phyloP scores from a whole-genome alignment of 202 grass and related monocot genomes.

The Schoenoplectus tabernaemontani region DNA sequence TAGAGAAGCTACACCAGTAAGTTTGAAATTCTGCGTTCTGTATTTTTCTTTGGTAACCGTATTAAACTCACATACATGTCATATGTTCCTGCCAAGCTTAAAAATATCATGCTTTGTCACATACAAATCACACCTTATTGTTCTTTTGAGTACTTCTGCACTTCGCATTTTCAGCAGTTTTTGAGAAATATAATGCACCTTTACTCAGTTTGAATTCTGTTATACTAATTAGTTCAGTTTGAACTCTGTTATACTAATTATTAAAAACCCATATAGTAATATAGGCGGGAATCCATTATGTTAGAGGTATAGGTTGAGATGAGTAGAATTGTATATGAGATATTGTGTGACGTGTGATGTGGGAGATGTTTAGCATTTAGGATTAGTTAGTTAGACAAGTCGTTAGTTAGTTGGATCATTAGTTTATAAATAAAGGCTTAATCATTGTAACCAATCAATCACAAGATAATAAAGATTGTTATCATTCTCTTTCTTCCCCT shows the following conservation, averaged over 20 bases:
- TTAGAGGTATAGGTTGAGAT: no score
- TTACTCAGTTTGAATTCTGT: background rate
- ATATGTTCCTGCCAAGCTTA: background rate
- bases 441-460: no score
- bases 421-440: no score
- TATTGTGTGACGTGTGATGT: no score
- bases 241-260: background rate
- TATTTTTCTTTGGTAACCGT: background rate
- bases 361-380: no score
- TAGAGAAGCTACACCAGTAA: conserved; percentile 98
- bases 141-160: background rate
- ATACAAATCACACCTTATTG: background rate
- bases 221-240: no score
- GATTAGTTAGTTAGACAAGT: no score
- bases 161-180: background rate
- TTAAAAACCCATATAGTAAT: background rate
- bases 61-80: background rate
- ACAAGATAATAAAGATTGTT: no score
- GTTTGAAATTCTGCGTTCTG: conserved; percentile 2
- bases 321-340: no score
- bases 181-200: background rate
- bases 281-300: background rate
- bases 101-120: background rate
- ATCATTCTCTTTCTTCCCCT: no score
- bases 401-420: no score